A percentile compares a stretch with the other conserved stretches of the same genome.
Conservation (phyloP, 768 basidiomycete genomes). For the Kwoniella europaea region DNA sequence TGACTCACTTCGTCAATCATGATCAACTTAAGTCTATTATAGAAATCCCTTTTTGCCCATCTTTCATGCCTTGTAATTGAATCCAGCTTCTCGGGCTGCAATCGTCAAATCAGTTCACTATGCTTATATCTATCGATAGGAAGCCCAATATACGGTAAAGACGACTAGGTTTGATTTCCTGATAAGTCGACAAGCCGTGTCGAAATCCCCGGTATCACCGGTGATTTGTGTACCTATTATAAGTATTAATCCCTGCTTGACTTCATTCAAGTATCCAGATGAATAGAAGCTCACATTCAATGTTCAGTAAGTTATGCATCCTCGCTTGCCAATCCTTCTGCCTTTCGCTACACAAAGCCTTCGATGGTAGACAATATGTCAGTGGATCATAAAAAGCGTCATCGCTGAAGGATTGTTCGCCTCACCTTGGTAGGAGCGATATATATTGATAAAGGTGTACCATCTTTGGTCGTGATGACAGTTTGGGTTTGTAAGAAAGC, state of each 20-base stretch:
- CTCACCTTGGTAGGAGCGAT: slow-evolving; percentile 87
- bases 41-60: slow-evolving; percentile 71
- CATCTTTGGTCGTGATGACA: slow-evolving; percentile 53
- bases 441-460: slow-evolving; percentile 65
- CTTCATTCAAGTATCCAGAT: neutral
- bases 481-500: slow-evolving; percentile 69
- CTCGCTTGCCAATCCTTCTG: slow-evolving; percentile 81
- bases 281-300: slow-evolving; percentile 65
- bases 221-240: slow-evolving; percentile 81
- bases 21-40: slow-evolving; percentile 76
- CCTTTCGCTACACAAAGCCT: slow-evolving; percentile 89
- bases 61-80: slow-evolving; percentile 71
- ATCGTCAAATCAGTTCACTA: no score
- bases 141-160: slow-evolving; percentile 68
- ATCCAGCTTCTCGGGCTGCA: slow-evolving; percentile 91
- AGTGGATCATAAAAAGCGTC: no score
- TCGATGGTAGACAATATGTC: slow-evolving; percentile 3
- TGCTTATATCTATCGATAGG: neutral
- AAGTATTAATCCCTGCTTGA: no score
- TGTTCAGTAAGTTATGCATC: slow-evolving; percentile 71
- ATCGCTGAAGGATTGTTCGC: neutral
- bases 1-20: slow-evolving; percentile 82
- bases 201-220: slow-evolving; percentile 78
- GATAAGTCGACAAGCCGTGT: slow-evolving; percentile 73
- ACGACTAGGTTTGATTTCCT: slow-evolving; percentile 79